Percentiles rank a stretch among this genome's conserved stretches.
Conservation (phyloP, 768 basidiomycete genomes). For the Mycena polygramma region DNA sequence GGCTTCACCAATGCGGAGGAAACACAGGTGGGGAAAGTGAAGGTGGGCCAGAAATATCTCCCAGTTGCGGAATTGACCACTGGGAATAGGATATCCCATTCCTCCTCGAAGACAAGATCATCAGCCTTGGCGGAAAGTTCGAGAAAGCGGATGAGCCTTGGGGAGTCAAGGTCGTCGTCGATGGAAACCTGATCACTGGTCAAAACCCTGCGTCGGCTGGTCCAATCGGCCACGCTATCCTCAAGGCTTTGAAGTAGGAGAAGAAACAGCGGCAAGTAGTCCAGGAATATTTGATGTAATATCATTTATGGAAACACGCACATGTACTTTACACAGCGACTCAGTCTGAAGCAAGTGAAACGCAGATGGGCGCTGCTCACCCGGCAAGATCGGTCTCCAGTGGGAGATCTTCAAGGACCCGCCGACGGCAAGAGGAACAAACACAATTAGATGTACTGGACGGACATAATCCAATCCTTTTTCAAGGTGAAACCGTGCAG, state of each 20-base stretch:
- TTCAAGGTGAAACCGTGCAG: conserved; percentile 90
- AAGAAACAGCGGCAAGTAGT: background rate
- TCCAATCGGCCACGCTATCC: conserved; percentile 67
- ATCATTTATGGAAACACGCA: conserved; percentile 21
- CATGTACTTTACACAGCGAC: conserved; percentile 30
- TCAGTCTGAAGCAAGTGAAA: conserved; percentile 28
- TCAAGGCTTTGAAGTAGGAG: conserved; percentile 56
- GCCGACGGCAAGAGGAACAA: conserved; percentile 18
- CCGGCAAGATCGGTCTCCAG: conserved; percentile 20
- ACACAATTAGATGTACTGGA: conserved; percentile 66
- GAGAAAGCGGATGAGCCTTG: conserved; percentile 69
- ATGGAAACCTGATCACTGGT: conserved; percentile 75
- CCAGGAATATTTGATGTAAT: conserved; percentile 16
- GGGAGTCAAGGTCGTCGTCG: conserved; percentile 66
- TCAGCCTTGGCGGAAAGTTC: conserved; percentile 73
- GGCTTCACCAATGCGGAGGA: conserved; percentile 85
- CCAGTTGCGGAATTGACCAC: conserved; percentile 1
- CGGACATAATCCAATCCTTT: conserved; percentile 87
- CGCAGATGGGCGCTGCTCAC: conserved; percentile 32
- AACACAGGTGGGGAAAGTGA: conserved; percentile 55
- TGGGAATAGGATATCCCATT: conserved; percentile 70
- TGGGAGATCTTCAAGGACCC: conserved; percentile 4
- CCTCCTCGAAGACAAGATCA: conserved; percentile 76
- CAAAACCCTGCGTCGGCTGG: conserved; percentile 81
- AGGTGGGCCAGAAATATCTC: conserved; percentile 48